phyloP scores from a whole-genome alignment of 768 basidiomycete genomes.

The Tricholoma sp. region DNA sequence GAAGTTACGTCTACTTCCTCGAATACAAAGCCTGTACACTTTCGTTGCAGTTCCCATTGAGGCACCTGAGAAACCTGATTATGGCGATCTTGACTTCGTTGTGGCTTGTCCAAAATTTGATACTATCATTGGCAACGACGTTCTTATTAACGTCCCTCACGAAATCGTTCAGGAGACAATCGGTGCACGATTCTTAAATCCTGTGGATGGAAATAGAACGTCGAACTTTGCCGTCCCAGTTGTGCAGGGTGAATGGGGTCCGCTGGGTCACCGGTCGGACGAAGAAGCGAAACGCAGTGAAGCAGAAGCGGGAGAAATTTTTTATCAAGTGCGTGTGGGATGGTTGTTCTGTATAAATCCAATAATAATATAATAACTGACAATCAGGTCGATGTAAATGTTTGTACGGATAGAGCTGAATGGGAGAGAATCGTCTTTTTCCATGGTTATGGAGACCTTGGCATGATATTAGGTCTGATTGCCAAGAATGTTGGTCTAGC shows the following conservation, averaged over 20 bases:
- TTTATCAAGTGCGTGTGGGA: constrained; percentile 32
- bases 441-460: constrained; percentile 65
- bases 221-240: constrained; percentile 60
- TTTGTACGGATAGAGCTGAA: constrained; percentile 46
- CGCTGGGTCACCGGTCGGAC: constrained; percentile 21
- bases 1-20: constrained; percentile 39
- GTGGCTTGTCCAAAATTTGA: constrained; percentile 41
- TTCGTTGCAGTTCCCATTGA: constrained; percentile 53
- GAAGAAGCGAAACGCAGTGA: constrained; percentile 23
- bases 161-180: constrained; percentile 34
- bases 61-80: constrained; percentile 57
- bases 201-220: constrained; percentile 47
- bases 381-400: constrained; percentile 56
- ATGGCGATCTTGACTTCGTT: constrained; percentile 69
- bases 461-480: constrained; percentile 61
- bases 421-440: constrained; percentile 49
- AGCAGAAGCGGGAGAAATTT: constrained; percentile 28
- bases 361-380: not conserved
- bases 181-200: constrained; percentile 42
- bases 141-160: constrained; percentile 27
- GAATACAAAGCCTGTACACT: constrained; percentile 41
- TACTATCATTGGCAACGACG: constrained; percentile 8
- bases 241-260: constrained; percentile 32
- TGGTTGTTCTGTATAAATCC: not conserved
- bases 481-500: constrained; percentile 45